Evolutionary conservation across 2,329 filamentous ascomycete species (phyloP).

Genomic region (Fusarium sp.): DNA sequence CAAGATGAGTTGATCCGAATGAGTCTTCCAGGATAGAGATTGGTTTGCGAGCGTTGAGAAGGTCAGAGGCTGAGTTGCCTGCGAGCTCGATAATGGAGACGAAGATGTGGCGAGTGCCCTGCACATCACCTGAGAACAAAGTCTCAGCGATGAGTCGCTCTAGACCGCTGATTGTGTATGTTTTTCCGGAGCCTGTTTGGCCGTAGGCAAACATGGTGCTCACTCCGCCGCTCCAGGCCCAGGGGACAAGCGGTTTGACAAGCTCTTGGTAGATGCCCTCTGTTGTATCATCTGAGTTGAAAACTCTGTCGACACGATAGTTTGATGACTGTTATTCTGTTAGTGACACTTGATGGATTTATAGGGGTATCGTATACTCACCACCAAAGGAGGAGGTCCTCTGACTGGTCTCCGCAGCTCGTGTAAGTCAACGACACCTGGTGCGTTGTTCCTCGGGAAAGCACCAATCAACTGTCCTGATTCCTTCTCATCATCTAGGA

Average conservation of each 20-base stretch:
- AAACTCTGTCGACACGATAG: constrained; percentile 52
- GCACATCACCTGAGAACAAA: constrained; percentile 43
- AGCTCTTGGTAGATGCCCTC: constrained; percentile 55
- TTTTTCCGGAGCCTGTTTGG: constrained; percentile 62
- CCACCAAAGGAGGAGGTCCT: constrained; percentile 48
- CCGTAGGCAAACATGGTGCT: constrained; percentile 62
- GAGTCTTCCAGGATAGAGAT: constrained; percentile 60
- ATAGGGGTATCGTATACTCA: constrained; percentile 3
- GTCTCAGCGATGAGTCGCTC: constrained; percentile 54
- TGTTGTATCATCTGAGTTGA: constrained; percentile 49
- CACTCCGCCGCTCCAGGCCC: constrained; percentile 59
- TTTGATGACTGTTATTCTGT: constrained; percentile 45
- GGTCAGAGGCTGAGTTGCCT: constrained; percentile 52
- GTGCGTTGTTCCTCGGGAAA: constrained; percentile 5
- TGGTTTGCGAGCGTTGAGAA: constrained; percentile 55
- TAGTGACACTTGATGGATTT: background rate
- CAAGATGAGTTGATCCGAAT: constrained; percentile 56
- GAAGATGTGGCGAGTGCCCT: constrained; percentile 47
- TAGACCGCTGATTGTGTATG: constrained; percentile 56
- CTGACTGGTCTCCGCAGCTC: constrained; percentile 50
- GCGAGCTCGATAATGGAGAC: constrained; percentile 55
- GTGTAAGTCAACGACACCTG: constrained; percentile 49
- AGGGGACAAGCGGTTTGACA: constrained; percentile 56
- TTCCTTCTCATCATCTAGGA: constrained; percentile 49
- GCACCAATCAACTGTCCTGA: constrained; percentile 44